Conservation (phyloP, 148 eudicot genomes). For the Agrostemma githago region DNA sequence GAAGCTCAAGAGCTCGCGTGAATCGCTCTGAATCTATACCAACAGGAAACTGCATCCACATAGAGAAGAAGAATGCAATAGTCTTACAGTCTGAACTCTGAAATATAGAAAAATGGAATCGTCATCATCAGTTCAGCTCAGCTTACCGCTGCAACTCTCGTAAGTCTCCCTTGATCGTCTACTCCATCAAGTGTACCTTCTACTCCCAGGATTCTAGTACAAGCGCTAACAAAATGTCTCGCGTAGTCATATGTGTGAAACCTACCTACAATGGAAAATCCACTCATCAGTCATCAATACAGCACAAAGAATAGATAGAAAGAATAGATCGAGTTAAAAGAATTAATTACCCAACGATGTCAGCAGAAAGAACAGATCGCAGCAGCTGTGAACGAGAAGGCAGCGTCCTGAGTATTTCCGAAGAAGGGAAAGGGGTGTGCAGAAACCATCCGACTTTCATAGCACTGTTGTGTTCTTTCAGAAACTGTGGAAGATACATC, state of each 20-base stretch:
- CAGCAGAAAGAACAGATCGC: slow-evolving; percentile 74
- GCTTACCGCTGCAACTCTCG: slow-evolving; percentile 70
- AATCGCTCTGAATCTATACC: slow-evolving; percentile 73
- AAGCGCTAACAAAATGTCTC: slow-evolving; percentile 74
- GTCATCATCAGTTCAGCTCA: slow-evolving; percentile 6
- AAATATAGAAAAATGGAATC: slow-evolving; percentile 1
- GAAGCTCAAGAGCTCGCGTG: slow-evolving; percentile 59
- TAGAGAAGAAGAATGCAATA: too few relatives aligned
- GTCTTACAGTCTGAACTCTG: too few relatives aligned
- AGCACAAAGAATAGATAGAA: too few relatives aligned
- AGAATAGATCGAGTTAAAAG: not conserved
- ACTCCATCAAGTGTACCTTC: slow-evolving; percentile 86
- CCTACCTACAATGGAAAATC: slow-evolving; percentile 32
- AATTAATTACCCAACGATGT: slow-evolving; percentile 68
- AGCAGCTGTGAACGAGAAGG: slow-evolving; percentile 69
- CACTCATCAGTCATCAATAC: slow-evolving; percentile 9
- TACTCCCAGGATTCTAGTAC: slow-evolving; percentile 70
- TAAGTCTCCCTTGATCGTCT: slow-evolving; percentile 65
- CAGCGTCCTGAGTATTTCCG: slow-evolving; percentile 61
- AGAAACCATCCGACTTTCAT: slow-evolving; percentile 94
- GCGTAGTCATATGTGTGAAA: slow-evolving; percentile 81
- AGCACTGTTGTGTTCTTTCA: slow-evolving; percentile 46
- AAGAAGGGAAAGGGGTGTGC: slow-evolving; percentile 87
- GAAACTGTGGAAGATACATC: slow-evolving; percentile 71
- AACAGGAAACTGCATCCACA: slow-evolving; percentile 26